A percentile compares a stretch with the other conserved stretches of the same genome.
Conservation (phyloP, 495 filamentous ascomycete genomes). For the Cladorrhinum samala region DNA sequence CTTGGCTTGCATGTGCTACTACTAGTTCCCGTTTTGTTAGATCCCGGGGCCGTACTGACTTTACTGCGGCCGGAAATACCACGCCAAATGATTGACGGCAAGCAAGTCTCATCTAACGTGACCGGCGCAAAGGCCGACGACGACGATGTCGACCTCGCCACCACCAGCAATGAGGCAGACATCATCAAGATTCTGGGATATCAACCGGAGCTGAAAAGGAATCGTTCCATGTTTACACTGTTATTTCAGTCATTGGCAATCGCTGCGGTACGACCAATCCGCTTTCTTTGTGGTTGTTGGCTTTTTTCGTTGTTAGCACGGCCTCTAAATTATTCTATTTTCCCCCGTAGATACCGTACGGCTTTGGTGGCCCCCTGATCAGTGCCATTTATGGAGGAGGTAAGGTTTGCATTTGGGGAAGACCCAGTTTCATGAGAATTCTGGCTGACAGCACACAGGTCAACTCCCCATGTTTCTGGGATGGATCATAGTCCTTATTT, state of each 20-base stretch:
- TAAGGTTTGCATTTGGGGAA: constrained; percentile 6
- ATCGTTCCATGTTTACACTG: constrained; percentile 41
- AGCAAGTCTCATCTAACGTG: too few relatives aligned
- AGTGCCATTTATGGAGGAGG: constrained; percentile 35
- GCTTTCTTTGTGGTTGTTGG: too few relatives aligned
- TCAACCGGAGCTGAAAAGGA: constrained; percentile 53
- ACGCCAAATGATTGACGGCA: too few relatives aligned
- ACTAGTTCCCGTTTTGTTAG: not conserved
- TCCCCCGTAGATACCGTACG: constrained; percentile 42
- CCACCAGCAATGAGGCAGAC: constrained; percentile 8
- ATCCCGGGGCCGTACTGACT: not conserved
- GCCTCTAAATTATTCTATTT: too few relatives aligned
- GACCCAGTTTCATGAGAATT: not conserved
- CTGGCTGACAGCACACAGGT: constrained; percentile 6
- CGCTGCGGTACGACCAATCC: constrained; percentile 42
- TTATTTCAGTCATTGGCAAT: constrained; percentile 36
- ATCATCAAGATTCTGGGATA: constrained; percentile 51
- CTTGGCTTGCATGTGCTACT: not conserved
- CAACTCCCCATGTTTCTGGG: constrained; percentile 35
- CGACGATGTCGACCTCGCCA: not conserved
- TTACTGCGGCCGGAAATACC: too few relatives aligned
- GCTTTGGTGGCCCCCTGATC: constrained; percentile 35
- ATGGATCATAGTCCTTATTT: constrained; percentile 55
- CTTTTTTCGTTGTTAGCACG: too few relatives aligned
- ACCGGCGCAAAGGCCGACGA: too few relatives aligned